Conservation (phyloP, 805 yeast species). For the Pichia cephalocereana region DNA sequence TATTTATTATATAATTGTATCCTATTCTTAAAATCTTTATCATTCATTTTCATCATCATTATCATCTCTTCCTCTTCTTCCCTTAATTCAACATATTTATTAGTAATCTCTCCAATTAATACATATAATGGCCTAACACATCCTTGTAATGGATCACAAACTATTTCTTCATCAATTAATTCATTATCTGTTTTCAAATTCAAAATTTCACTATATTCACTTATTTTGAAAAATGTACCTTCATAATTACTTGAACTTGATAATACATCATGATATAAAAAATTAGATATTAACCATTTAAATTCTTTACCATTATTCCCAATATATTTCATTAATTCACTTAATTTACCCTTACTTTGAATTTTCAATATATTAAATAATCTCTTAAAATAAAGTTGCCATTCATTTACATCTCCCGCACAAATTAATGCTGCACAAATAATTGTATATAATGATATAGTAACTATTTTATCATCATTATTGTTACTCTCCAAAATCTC, state of each 20-base stretch:
- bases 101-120: conserved; percentile 30
- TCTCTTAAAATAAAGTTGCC: conserved; percentile 12
- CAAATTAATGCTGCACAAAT: conserved; percentile 20
- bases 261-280: conserved; percentile 32
- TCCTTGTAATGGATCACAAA: conserved; percentile 32
- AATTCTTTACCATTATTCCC: conserved; percentile 18
- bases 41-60: no score
- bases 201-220: conserved; percentile 22
- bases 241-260: conserved; percentile 24
- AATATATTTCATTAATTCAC: conserved; percentile 9
- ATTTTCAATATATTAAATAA: conserved; percentile 16
- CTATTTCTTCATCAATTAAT: conserved; percentile 10
- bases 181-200: conserved; percentile 3
- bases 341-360: conserved; percentile 20
- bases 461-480: conserved; percentile 9
- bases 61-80: conserved; percentile 1
- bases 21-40: background rate
- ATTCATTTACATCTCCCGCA: conserved; percentile 17
- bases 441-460: conserved; percentile 15
- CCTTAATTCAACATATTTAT: conserved; percentile 12
- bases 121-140: conserved; percentile 29
- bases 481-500: background rate
- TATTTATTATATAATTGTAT: background rate
- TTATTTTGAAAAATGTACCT: conserved; percentile 28
- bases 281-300: conserved; percentile 27